These are phyloP conservation scores for Dictyostelium intermedium DNA, from an alignment of 78 protist genomes.

Conservation along the genomic window DNA sequence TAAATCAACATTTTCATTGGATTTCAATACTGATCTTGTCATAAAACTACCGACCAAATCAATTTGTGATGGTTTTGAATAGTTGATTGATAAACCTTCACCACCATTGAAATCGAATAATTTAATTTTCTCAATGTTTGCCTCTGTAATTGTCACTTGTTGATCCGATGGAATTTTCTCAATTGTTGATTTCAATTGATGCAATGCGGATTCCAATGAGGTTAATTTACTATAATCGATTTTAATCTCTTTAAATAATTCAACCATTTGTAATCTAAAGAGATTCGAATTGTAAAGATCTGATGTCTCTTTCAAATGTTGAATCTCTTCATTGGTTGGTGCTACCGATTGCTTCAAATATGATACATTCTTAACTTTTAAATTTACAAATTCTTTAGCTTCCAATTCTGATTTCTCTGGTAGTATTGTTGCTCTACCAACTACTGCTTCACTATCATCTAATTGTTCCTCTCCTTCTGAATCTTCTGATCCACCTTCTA, in stretches of 20 bases:
- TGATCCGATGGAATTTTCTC: constrained; percentile 40
- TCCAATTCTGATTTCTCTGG: constrained; percentile 33
- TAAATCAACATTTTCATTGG: constrained; percentile 64
- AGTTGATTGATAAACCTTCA: background rate
- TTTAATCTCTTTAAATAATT: constrained; percentile 66
- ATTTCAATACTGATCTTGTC: constrained; percentile 30
- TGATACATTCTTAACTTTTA: constrained; percentile 4
- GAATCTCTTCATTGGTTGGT: constrained; percentile 64
- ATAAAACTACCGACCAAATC: constrained; percentile 71
- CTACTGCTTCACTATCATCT: constrained; percentile 62
- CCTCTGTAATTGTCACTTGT: constrained; percentile 3
- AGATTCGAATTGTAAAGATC: constrained; percentile 71
- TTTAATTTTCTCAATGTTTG: constrained; percentile 7
- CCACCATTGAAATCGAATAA: constrained; percentile 30
- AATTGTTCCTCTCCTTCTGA: constrained; percentile 37
- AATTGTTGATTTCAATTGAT: constrained; percentile 15
- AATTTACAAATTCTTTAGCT: background rate
- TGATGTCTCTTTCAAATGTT: constrained; percentile 49
- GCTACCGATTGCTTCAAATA: background rate
- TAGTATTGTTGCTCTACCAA: constrained; percentile 51
- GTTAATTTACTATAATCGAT: constrained; percentile 55
- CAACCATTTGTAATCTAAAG: constrained; percentile 66
- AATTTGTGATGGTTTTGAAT: constrained; percentile 13
- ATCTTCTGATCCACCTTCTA: background rate
- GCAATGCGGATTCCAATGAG: constrained; percentile 63